These are phyloP conservation scores for Xylaria arbuscula DNA, from an alignment of 2,329 filamentous ascomycete species.

Conservation along the genomic window DNA sequence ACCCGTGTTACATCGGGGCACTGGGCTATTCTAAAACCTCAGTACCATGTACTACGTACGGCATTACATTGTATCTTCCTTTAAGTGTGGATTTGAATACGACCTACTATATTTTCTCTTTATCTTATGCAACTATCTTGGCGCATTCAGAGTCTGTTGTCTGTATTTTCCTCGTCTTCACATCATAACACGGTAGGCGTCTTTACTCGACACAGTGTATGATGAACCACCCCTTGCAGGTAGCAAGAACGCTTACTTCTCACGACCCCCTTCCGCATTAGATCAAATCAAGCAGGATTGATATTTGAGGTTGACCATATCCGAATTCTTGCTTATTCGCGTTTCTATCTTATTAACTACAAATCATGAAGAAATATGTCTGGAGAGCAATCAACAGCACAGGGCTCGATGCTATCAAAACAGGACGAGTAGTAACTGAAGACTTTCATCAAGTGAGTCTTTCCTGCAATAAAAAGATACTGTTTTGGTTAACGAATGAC, in stretches of 20 bases:
- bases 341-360: neutral
- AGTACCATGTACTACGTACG: neutral
- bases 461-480: neutral
- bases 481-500: no score
- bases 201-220: neutral
- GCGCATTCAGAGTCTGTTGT: neutral
- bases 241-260: neutral
- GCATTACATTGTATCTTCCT: neutral
- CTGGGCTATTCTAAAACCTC: neutral
- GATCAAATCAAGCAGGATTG: neutral
- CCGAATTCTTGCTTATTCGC: neutral
- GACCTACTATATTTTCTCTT: neutral
- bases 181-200: neutral
- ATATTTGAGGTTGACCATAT: neutral
- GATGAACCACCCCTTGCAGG: neutral
- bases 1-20: slow-evolving; percentile 1
- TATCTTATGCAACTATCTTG: neutral
- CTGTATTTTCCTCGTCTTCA: neutral
- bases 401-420: neutral
- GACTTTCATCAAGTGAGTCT: neutral
- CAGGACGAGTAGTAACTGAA: neutral
- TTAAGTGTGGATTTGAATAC: neutral
- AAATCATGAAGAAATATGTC: neutral
- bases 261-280: neutral
- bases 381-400: neutral